Evolutionary conservation across 208 protist species (phyloP).

Genomic region (Leishmania mexicana): DNA sequence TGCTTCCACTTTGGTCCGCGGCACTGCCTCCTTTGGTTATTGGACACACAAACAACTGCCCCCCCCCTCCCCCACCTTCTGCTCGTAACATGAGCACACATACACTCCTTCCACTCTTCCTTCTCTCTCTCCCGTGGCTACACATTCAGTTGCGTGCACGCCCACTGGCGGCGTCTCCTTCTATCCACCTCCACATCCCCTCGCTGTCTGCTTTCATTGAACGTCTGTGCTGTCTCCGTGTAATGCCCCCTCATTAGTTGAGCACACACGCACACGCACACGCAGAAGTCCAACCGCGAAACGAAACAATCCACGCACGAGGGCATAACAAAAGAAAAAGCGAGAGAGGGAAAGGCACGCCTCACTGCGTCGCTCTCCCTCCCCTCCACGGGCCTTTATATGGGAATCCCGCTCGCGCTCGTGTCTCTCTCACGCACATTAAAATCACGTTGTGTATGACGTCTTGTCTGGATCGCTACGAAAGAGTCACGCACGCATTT

Average conservation of each 20-base stretch:
- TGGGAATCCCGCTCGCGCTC: background rate
- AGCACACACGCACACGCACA: background rate
- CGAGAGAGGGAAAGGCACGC: background rate
- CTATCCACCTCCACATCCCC: background rate
- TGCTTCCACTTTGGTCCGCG: background rate
- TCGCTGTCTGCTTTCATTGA: background rate
- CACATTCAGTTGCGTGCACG: background rate
- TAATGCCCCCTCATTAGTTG: background rate
- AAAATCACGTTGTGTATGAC: background rate
- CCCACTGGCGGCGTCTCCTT: background rate
- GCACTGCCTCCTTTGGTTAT: background rate
- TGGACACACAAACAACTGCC: background rate
- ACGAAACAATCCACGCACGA: background rate
- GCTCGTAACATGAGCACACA: background rate
- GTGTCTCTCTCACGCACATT: too few relatives aligned
- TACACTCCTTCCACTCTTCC: background rate
- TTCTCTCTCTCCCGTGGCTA: background rate
- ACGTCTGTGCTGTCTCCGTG: background rate
- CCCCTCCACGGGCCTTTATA: background rate
- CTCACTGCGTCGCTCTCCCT: background rate
- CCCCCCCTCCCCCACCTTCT: background rate
- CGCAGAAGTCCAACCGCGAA: background rate
- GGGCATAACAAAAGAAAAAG: background rate
- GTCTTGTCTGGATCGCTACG: background rate
- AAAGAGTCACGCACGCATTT: background rate